Evolutionary conservation across 2,329 filamentous ascomycete species (phyloP), one percentile per base, ranked within the genome.

Genomic region (Dactylellina drechsleri): DNA sequence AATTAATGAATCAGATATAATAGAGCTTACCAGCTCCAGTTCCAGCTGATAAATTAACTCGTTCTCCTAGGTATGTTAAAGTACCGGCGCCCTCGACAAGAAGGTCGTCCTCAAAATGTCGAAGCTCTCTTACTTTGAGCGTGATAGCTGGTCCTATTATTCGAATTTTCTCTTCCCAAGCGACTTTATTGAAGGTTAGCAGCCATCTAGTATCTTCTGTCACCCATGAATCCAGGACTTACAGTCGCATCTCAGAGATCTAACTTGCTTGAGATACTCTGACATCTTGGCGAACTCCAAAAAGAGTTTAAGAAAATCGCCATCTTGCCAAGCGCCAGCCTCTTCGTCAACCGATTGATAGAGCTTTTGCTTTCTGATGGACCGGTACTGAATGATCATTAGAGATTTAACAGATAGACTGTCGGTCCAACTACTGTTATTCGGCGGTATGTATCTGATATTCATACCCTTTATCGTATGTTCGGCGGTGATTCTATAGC

Each of bases 351-450:
- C 71, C 8, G 40, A 53, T 8, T 47, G 23, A n/a, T 68, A 75
- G 20, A 75, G 64, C 13, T 68, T 75, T 50, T 75, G 71, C 20
- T 75, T 75, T n/a, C 71, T 45, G 23, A 75, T 75, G 4, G 71
- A 75, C 28, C 71, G 57, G 26, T 75, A 75, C 36, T 75, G 71
- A n/a, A 75, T 65, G 5, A 75, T 75, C 71, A 75, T 75, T 1
- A 75, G 41, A 43, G 64, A 59, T 40, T 60, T 75, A 13, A 75
- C 64, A 10, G 64, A 43, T 8, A 68, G 23, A 1, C 64, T 40
- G 13, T 68, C 71, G 15, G 45, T 31, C 71, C 71, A 75, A 23
- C 20, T 60, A 10, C 71, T 75, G 16, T 75, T 75, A 31, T 75
- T 75, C 5, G 71, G 71, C 1, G 71, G 71, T 15, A 75, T 6